A percentile compares a stretch with the other conserved stretches of the same genome.
phyloP scores from a whole-genome alignment of 2,329 filamentous ascomycete genomes.

The Diplodia intermedia region DNA sequence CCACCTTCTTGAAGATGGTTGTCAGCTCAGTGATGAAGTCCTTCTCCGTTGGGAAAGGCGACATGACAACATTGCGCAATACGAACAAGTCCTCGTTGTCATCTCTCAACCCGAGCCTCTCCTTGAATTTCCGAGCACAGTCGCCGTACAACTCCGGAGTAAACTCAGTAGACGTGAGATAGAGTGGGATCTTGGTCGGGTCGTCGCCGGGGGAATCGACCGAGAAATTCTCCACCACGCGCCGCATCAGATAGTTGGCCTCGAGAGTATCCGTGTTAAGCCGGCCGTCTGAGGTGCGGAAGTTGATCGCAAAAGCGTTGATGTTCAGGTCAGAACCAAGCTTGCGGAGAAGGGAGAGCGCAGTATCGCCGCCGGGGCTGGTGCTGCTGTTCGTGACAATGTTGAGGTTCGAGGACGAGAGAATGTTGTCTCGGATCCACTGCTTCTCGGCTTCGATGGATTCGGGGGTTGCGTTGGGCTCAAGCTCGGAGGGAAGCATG shows the following conservation, averaged over 20 bases:
- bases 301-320: conserved; percentile 56
- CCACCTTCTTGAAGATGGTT: conserved; percentile 42
- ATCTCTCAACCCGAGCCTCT: conserved; percentile 47
- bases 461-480: conserved; percentile 37
- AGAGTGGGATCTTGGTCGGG: conserved; percentile 52
- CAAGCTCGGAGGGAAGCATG: conserved; percentile 49
- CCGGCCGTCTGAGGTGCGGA: conserved; percentile 47
- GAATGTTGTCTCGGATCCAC: conserved; percentile 50
- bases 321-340: conserved; percentile 59
- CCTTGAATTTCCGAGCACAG: conserved; percentile 53
- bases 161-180: conserved; percentile 56
- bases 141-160: conserved; percentile 50
- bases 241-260: conserved; percentile 58
- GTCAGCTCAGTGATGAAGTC: conserved; percentile 52
- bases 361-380: conserved; percentile 42
- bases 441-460: conserved; percentile 49
- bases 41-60: conserved; percentile 51
- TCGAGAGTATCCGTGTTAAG: conserved; percentile 56
- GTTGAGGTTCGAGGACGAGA: conserved; percentile 47
- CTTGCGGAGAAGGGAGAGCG: conserved; percentile 50
- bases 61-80: conserved; percentile 59
- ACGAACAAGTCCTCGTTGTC: conserved; percentile 52
- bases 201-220: conserved; percentile 52
- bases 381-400: conserved; percentile 44
- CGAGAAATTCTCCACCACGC: conserved; percentile 53